Evolutionary conservation across 495 filamentous ascomycete species (phyloP), one percentile per base, ranked within the genome.

Genomic region (Aspergillus saccharolyticus): DNA sequence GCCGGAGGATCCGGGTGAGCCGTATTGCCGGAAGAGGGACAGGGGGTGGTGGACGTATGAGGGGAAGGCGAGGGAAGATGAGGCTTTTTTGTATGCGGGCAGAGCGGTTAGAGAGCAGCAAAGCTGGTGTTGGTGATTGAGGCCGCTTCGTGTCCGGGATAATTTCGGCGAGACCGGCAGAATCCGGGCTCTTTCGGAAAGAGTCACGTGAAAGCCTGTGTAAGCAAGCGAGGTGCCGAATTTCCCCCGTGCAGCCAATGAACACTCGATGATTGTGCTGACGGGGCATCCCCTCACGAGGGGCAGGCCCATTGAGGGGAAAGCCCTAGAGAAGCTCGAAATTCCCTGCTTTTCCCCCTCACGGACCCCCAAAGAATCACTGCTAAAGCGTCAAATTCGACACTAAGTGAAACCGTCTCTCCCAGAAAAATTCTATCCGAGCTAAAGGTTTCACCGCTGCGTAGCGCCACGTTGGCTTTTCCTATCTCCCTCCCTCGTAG

Each of bases 251-350:
- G 7, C 2, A 2, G 14, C 33, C 33, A 39, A 47, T 22, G 19
- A 21, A 20, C 3, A 14, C 3, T 14, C 16, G 22, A 4, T 2
- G 22, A 24, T 54, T 63, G 19, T 24, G 22, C 50, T 55, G 44
- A 55, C 54, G 19, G 4, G 48, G 24, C 22, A 18, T 24, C 62
- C 52, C 62, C 62, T 61, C 62, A 58, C 56, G 62, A 64, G 62
- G 62, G 56, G 62, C 54, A 57, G 9, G 14, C 14, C 10, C 57
- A 44, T 14, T 51, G 20, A 45, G 39, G 39, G 21, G 25, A 44
- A 22, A 52, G 21, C 33, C 46, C 33, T 43, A 44, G 7, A 39
- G 33, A 30, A 30, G 47, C 28, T 50, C 25, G 3, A 28, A 28
- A 9, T 28, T 9, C 4, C 3, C 9, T 3, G 25, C 25, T 9